Conservation (phyloP, 139 green algal species). For the Trebouxia sp. region DNA sequence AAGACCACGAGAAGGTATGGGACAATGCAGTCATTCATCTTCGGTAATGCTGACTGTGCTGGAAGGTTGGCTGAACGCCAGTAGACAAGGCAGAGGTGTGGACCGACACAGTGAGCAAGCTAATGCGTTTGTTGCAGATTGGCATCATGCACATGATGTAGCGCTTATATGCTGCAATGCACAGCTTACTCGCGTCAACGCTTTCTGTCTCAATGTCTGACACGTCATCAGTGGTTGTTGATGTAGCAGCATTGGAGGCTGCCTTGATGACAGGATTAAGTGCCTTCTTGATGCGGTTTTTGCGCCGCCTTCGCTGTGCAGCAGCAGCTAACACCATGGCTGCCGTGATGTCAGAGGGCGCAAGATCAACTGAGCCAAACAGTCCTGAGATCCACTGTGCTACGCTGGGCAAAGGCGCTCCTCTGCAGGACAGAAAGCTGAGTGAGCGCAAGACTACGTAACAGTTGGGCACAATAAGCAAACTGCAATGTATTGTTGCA, state of each 20-base stretch:
- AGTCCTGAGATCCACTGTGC: constrained; percentile 47
- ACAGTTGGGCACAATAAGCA: not conserved
- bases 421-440: constrained; percentile 18
- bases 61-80: too few relatives aligned
- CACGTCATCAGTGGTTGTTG: not conserved
- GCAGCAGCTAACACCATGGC: constrained; percentile 43
- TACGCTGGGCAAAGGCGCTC: constrained; percentile 46
- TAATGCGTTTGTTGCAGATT: too few relatives aligned
- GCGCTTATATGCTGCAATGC: not conserved
- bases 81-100: too few relatives aligned
- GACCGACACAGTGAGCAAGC: too few relatives aligned
- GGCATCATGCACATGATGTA: too few relatives aligned
- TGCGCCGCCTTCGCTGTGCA: constrained; percentile 44
- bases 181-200: constrained; percentile 25
- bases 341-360: constrained; percentile 47
- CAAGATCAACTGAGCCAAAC: constrained; percentile 43
- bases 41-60: too few relatives aligned
- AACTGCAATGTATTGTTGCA: not conserved
- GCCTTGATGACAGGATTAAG: constrained; percentile 39
- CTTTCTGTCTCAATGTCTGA: not conserved
- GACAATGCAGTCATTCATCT: too few relatives aligned
- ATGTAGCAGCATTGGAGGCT: constrained; percentile 2
- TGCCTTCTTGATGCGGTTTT: constrained; percentile 43
- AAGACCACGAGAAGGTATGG: too few relatives aligned
- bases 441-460: not conserved